Evolutionary conservation across 2,329 filamentous ascomycete genomes (phyloP), one percentile per base, ranked within the genome.

Genomic region (Aspergillus quadrilineatus): DNA sequence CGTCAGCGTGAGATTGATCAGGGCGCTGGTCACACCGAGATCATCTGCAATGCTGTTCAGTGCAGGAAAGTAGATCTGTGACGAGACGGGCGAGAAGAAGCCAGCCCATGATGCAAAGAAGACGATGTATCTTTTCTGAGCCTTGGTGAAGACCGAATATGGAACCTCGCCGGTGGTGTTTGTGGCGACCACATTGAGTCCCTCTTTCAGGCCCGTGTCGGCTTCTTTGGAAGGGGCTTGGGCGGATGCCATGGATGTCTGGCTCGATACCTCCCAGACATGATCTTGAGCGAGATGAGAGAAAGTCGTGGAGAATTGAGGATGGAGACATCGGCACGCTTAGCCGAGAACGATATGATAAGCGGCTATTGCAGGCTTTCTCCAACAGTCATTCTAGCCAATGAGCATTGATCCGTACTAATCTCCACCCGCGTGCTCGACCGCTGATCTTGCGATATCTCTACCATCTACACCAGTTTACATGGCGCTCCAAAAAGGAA

Each of bases 1-100:
- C 0, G 84, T 85, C 1, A 93, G 69, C 0, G 80, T 82, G 56
- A 82, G 67, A 59, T 82, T 81, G 61, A 82, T 75, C 47, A 69
- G 46, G 10, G 63, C 63, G 46, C 62, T 63, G 6, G 65, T 63
- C 22, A 68, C 64, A 32, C 65, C 52, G 14, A 71, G 63, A 44
- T 75, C 71, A 50, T 65, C 41, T 1, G 71, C 65, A 14, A 73
- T 54, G 1, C 65, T 67, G 50, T 71, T 72, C 34, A 79, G 59
- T 6, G 73, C 69, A 2, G 77, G 77, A 44, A 76, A 73, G 58
- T 77, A 78, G 50, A 79, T 78, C 58, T 76, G 75, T 7, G 75
- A 72, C 4, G 75, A 75, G 1, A 80, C 66, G 0, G 76, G 75
- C n/a, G 75, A 76, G 64, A 79, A 79, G 56, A 79, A 71, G 55